A percentile compares a stretch with the other conserved stretches of the same genome.
These are phyloP conservation scores for Neurospora discreta DNA, from an alignment of 495 filamentous ascomycete genomes.

Conservation along the genomic window DNA sequence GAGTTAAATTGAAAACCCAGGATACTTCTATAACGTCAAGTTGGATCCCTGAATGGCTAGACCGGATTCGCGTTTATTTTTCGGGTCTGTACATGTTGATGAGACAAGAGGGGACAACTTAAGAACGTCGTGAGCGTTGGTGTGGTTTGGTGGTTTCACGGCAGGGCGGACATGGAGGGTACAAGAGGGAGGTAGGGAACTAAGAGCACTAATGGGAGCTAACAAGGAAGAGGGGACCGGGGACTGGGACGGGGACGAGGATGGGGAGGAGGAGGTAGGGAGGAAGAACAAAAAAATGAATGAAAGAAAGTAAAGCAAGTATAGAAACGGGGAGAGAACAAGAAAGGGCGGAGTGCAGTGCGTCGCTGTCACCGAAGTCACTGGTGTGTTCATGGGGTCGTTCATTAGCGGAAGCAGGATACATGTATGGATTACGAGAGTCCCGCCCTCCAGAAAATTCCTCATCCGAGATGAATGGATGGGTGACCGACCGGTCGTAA, in stretches of 20 bases:
- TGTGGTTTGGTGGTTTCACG: neutral
- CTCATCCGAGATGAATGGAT: no score
- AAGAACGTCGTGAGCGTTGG: neutral
- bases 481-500: no score
- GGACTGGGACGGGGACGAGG: neutral
- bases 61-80: neutral
- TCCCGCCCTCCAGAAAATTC: no score
- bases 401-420: neutral
- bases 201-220: no score
- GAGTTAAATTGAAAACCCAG: neutral
- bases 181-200: neutral
- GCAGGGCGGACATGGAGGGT: neutral
- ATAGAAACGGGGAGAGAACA: neutral
- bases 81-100: neutral
- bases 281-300: neutral
- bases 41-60: neutral
- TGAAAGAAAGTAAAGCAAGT: neutral
- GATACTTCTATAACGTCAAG: neutral
- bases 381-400: no score
- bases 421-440: no score
- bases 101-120: neutral
- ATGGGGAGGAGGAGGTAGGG: neutral
- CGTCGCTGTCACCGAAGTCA: neutral
- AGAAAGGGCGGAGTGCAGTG: no score
- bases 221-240: neutral